Conservation (phyloP, 129 eudicot genomes). For the Solidago caesia region DNA sequence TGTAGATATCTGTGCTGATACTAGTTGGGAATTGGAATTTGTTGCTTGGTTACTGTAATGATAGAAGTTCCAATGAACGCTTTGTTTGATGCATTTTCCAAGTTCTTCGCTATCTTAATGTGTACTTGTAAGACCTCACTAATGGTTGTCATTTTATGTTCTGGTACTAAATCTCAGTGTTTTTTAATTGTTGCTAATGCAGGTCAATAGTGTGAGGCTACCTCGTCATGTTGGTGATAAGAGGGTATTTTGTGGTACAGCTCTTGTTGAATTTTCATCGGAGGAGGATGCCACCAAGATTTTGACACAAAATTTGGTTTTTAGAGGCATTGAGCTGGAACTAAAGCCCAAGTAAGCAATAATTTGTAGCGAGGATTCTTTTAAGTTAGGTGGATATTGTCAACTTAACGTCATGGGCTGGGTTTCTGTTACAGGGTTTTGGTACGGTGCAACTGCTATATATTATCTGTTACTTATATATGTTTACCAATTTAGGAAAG, state of each 20-base stretch:
- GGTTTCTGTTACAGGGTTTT: not conserved
- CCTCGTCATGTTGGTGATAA: slow-evolving; percentile 84
- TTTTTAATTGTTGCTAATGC: slow-evolving; percentile 12
- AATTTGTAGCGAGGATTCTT: not conserved
- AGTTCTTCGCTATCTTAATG: not conserved
- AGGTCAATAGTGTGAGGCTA: slow-evolving; percentile 95
- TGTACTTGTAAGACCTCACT: too few species aligned
- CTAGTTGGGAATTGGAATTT: not conserved
- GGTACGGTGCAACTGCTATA: not conserved
- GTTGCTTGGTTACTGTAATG: not conserved
- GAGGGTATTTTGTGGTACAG: slow-evolving; percentile 74
- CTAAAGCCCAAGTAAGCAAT: slow-evolving; percentile 75
- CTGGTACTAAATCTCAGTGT: slow-evolving; percentile 5
- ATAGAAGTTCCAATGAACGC: not conserved
- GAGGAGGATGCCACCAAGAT: slow-evolving; percentile 81
- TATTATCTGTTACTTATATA: slow-evolving; percentile 3
- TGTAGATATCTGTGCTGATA: not conserved
- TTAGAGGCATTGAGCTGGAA: slow-evolving; percentile 65
- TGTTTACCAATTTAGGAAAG: slow-evolving; percentile 53
- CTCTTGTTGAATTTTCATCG: slow-evolving; percentile 77
- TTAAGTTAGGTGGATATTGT: not conserved
- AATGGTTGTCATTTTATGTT: not conserved
- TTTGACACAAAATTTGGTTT: slow-evolving; percentile 60
- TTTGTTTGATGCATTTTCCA: not conserved
- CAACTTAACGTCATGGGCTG: not conserved